Base-by-base conservation (phyloP, 176 grass and related monocot species). In the Saccharum spontaneum region DNA sequence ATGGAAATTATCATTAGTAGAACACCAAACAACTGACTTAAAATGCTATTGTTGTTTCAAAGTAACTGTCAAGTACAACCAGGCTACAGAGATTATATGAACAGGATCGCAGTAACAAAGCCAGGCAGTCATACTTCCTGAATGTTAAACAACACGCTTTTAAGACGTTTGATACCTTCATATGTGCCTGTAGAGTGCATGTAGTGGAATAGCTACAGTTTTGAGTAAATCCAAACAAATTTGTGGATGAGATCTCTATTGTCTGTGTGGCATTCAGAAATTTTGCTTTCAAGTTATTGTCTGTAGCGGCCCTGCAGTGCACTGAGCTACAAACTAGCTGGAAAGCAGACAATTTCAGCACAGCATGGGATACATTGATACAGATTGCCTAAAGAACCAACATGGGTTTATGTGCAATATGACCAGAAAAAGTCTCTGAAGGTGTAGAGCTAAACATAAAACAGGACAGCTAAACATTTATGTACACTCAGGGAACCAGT, bases 191-290 rank as follows among this genome's bases (percentile, higher is more conserved):
- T 30, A 17, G 23, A 45, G 65, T 61, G 34, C 26, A 36, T 61
- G 5, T 63, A 33, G 75, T 79, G 12, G 39, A 69, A 71, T 24
- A 36, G 8, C 12, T 48, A 34, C 52, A 37, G 8, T 28, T 79
- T 62, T 79, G 6, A 79, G 76, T 71, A 60, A 26, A 37, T 33
- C 17, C 15, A 71, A 41, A 69, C 8, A 78, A 46, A 23, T 46
- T 17, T 23, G 26, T 14, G 39, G 75, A 81, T 2, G 20, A 39
- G 13, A 81, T 20, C 28, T 26, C 37, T 45, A 71, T 70, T 71
- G 50, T 79, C 44, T 36, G 26, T 36, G 26, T 45, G 10, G 9
- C 30, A 48, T 85, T 78, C 26, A 76, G 43, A 69, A 78, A 79
- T 31, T 69, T 70, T 15, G 48, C 60, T 37, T 79, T 67, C 7